Percentiles rank a stretch among this genome's conserved stretches.
Evolutionary conservation across 805 yeast genomes (phyloP).

Genomic region (Blastobotrys chiropterorum): DNA sequence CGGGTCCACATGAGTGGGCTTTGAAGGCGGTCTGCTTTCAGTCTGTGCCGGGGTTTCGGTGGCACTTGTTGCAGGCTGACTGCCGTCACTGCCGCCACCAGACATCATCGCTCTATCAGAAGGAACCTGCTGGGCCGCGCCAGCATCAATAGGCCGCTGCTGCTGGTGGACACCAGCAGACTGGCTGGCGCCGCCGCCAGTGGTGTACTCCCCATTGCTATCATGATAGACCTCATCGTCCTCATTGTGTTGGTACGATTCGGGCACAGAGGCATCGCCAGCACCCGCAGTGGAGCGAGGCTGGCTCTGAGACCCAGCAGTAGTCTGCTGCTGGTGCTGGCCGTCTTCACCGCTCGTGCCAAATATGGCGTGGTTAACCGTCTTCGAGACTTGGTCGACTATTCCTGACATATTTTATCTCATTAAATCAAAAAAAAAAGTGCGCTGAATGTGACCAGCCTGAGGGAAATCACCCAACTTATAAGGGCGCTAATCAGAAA

Average conservation of each 20-base stretch:
- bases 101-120: no score
- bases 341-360: conserved; percentile 1
- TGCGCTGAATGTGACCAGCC: background rate
- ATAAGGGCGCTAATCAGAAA: background rate
- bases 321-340: background rate
- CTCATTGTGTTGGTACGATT: background rate
- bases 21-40: background rate
- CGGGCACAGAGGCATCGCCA: background rate
- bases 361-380: conserved; percentile 6
- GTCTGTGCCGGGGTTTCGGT: background rate
- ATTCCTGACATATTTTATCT: conserved; percentile 8
- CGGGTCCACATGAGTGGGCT: background rate
- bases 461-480: background rate
- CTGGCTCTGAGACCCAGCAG: background rate
- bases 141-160: no score
- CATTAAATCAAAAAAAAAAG: no score
- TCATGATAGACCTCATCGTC: background rate
- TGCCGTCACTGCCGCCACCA: no score
- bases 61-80: no score
- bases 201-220: background rate
- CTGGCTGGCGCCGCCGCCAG: background rate
- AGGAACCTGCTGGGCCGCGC: no score
- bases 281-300: background rate
- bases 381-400: conserved; percentile 8
- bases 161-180: background rate